Conservation (phyloP, 1,284 basidiomycete genomes). For the Irpex rosettiformis region DNA sequence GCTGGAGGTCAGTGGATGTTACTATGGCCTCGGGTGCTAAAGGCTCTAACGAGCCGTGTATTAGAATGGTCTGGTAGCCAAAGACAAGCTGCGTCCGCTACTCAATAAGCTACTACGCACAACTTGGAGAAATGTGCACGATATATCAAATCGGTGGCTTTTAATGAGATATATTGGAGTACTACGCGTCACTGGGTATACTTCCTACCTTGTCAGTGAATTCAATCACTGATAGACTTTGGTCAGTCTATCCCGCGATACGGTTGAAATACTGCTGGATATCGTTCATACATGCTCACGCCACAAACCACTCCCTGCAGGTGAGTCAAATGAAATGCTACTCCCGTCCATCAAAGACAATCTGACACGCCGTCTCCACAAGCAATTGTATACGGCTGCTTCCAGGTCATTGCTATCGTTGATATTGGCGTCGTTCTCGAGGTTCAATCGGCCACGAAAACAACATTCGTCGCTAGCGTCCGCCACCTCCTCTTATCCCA, state of each 20-base stretch:
- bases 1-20: constrained; percentile 21
- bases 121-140: constrained; percentile 5
- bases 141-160: constrained; percentile 15
- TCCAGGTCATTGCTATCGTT: constrained; percentile 40
- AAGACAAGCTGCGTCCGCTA: constrained; percentile 11
- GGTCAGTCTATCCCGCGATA: not conserved
- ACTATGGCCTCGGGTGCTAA: not conserved
- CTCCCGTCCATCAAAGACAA: no score
- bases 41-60: not conserved
- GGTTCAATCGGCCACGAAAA: constrained; percentile 20
- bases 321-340: not conserved
- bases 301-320: constrained; percentile 1
- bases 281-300: constrained; percentile 1
- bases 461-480: constrained; percentile 43
- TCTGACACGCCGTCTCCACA: no score
- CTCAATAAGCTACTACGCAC: constrained; percentile 7
- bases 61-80: constrained; percentile 13
- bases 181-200: constrained; percentile 24
- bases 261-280: not conserved
- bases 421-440: constrained; percentile 28
- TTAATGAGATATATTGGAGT: constrained; percentile 23
- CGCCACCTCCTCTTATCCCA: constrained; percentile 53
- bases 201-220: not conserved
- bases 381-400: constrained; percentile 36
- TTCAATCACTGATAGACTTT: not conserved